Evolutionary conservation across 2,329 filamentous ascomycete genomes (phyloP).

Genomic region (Verticillium albo-atrum): DNA sequence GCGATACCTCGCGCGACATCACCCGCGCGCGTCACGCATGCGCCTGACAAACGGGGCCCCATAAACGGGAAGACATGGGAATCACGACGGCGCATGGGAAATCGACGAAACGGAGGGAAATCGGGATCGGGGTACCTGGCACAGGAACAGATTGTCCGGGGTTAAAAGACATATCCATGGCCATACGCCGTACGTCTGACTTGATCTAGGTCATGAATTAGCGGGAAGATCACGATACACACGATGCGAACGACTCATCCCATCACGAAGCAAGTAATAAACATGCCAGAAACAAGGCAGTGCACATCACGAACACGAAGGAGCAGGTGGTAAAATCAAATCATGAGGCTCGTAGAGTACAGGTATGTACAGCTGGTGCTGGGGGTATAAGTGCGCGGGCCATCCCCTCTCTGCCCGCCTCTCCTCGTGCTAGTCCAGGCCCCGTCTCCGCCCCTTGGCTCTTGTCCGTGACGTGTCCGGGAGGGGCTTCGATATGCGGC

Average conservation of each 20-base stretch:
- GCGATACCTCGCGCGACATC: neutral
- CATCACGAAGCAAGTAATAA: neutral
- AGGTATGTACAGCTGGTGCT: neutral
- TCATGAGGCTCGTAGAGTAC: neutral
- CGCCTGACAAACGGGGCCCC: neutral
- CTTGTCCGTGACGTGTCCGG: conserved; percentile 35
- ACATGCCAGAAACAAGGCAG: neutral
- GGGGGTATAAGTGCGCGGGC: neutral
- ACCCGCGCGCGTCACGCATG: neutral
- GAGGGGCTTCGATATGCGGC: conserved; percentile 43
- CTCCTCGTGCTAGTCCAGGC: conserved; percentile 31
- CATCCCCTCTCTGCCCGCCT: conserved; percentile 11
- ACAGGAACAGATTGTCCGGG: neutral
- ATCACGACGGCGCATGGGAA: neutral
- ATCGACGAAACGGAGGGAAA: neutral
- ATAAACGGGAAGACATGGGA: neutral
- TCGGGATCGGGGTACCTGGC: neutral
- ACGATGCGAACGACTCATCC: neutral
- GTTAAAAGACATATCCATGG: neutral
- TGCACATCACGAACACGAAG: neutral
- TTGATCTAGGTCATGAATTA: neutral
- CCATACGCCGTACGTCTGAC: neutral
- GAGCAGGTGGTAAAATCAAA: neutral
- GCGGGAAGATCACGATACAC: neutral
- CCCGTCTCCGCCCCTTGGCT: conserved; percentile 33